These are phyloP conservation scores for Hirsutella thompsonii DNA, from an alignment of 2,329 filamentous ascomycete genomes.

Conservation along the genomic window DNA sequence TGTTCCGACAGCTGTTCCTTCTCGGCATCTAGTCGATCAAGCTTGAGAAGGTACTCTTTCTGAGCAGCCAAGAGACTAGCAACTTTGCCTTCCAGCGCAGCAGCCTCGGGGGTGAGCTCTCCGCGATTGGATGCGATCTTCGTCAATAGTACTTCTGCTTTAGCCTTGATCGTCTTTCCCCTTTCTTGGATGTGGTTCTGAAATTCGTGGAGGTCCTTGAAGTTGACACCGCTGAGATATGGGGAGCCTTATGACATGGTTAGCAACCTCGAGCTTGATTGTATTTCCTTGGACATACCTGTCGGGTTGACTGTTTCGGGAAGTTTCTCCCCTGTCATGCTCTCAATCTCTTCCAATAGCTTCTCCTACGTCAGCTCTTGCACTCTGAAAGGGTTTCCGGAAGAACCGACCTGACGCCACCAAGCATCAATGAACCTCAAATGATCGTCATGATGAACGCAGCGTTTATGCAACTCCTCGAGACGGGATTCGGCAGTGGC, in stretches of 20 bases:
- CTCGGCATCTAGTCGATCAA: conserved; percentile 63
- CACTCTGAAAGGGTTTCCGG: not conserved
- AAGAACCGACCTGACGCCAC: conserved; percentile 69
- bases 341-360: conserved; percentile 51
- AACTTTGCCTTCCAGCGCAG: conserved; percentile 62
- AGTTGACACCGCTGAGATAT: conserved; percentile 45
- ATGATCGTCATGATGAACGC: conserved; percentile 82
- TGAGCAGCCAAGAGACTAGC: conserved; percentile 65
- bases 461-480: conserved; percentile 65
- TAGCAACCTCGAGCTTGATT: conserved; percentile 9
- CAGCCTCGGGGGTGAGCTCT: conserved; percentile 51
- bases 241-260: conserved; percentile 28
- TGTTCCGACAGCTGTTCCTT: conserved; percentile 79
- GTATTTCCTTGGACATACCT: conserved; percentile 10
- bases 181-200: conserved; percentile 68
- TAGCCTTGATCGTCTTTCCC: conserved; percentile 61
- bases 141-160: conserved; percentile 56
- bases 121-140: conserved; percentile 38
- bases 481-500: conserved; percentile 68
- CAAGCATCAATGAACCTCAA: conserved; percentile 81
- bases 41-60: conserved; percentile 65
- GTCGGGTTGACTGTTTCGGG: conserved; percentile 8
- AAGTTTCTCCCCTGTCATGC: conserved; percentile 39
- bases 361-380: conserved; percentile 14
- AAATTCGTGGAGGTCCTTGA: conserved; percentile 58